Evolutionary conservation across 1,284 basidiomycete genomes (phyloP).

Genomic region (Naganishia sp.): DNA sequence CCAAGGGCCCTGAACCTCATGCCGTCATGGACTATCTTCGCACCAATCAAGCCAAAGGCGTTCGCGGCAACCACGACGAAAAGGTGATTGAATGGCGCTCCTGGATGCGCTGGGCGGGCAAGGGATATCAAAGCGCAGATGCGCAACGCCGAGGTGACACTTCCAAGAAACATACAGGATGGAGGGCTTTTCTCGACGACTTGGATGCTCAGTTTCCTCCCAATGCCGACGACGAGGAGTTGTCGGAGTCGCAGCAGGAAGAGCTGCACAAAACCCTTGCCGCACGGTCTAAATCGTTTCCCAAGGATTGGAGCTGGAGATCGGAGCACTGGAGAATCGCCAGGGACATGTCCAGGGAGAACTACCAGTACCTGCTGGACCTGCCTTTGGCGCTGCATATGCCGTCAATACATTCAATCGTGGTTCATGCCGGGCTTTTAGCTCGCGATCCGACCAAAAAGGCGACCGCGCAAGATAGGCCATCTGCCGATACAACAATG

Average conservation of each 20-base stretch:
- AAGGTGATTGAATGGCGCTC: conserved; percentile 78
- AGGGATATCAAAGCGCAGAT: conserved; percentile 10
- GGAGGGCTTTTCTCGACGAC: conserved; percentile 24
- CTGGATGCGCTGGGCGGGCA: conserved; percentile 64
- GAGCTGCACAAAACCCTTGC: conserved; percentile 9
- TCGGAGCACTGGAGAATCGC: conserved; percentile 75
- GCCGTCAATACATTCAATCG: conserved; percentile 71
- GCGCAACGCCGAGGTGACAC: neutral
- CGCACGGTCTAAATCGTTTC: conserved; percentile 35
- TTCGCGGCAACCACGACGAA: conserved; percentile 90
- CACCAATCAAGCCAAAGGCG: conserved; percentile 64
- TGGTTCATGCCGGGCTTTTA: conserved; percentile 81
- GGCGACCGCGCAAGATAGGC: conserved; percentile 30
- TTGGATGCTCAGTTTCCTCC: conserved; percentile 24
- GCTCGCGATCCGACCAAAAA: conserved; percentile 63
- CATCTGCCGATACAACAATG: neutral
- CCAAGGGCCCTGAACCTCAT: conserved; percentile 69
- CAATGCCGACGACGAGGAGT: conserved; percentile 4
- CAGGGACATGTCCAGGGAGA: conserved; percentile 60
- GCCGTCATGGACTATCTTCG: conserved; percentile 68
- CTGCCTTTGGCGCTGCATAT: conserved; percentile 74
- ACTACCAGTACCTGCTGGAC: conserved; percentile 68
- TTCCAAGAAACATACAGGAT: neutral
- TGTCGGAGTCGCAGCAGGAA: conserved; percentile 1
- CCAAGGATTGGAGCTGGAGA: conserved; percentile 67